Conservation (phyloP, 768 basidiomycete genomes). For the Asterophora lycoperdoides region DNA sequence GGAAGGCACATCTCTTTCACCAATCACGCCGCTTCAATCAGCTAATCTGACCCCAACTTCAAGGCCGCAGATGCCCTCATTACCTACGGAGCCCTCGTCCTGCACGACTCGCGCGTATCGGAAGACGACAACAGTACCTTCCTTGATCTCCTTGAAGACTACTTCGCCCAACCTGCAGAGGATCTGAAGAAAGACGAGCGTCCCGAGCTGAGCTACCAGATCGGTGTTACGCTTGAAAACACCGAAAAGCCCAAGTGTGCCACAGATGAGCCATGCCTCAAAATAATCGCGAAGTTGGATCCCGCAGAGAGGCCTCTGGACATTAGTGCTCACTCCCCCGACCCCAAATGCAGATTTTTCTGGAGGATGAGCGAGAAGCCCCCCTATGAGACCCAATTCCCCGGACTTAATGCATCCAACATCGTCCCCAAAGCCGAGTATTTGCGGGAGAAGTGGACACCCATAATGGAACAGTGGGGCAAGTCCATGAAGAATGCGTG, state of each 20-base stretch:
- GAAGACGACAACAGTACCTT: slow-evolving; percentile 80
- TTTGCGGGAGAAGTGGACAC: slow-evolving; percentile 62
- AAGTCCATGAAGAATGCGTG: slow-evolving; percentile 83
- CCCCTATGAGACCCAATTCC: slow-evolving; percentile 76
- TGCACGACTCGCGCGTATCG: slow-evolving; percentile 81
- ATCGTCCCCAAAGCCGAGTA: slow-evolving; percentile 64
- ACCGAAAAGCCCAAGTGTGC: slow-evolving; percentile 91
- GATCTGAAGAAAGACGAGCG: slow-evolving; percentile 72
- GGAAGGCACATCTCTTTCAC: slow-evolving; percentile 41
- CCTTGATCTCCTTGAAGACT: slow-evolving; percentile 89
- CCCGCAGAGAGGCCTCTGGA: slow-evolving; percentile 83
- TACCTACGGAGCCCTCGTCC: slow-evolving; percentile 78
- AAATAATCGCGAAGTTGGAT: slow-evolving; percentile 72
- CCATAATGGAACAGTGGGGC: slow-evolving; percentile 84
- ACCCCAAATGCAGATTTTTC: slow-evolving; percentile 95
- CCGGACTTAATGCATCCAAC: slow-evolving; percentile 74
- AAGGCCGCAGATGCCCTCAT: slow-evolving; percentile 82
- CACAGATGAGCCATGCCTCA: slow-evolving; percentile 75
- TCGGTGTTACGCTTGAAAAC: slow-evolving; percentile 94
- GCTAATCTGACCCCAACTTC: background rate
- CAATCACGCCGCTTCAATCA: slow-evolving; percentile 1
- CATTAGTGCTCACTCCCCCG: slow-evolving; percentile 71
- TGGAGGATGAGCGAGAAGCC: slow-evolving; percentile 77
- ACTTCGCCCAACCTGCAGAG: slow-evolving; percentile 71
- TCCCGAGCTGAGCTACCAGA: slow-evolving; percentile 86